These are phyloP conservation scores for Saccharum hybrid DNA, from an alignment of 202 grass and related monocot species.

Conservation along the genomic window DNA sequence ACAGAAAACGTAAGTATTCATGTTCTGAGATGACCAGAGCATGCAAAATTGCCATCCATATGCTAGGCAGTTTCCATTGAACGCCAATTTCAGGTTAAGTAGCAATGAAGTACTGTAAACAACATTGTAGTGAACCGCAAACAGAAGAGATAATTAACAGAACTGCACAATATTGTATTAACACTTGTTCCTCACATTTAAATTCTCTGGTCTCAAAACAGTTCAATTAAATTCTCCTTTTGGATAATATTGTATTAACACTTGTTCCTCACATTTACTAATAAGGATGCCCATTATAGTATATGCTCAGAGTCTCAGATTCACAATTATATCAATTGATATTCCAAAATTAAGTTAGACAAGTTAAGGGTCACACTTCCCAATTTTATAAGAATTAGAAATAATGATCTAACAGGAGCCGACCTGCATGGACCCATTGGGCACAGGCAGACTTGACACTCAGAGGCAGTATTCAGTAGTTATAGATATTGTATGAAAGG, in stretches of 20 bases:
- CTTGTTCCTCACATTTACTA: constrained; percentile 8
- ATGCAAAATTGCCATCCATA: constrained; percentile 7
- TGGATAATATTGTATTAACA: not conserved
- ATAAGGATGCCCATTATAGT: not conserved
- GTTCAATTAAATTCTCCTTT: constrained; percentile 19
- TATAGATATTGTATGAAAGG: not conserved
- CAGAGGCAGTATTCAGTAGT: not conserved
- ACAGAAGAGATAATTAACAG: not conserved
- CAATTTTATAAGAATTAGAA: constrained; percentile 16
- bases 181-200: no score
- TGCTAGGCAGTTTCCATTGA: not conserved
- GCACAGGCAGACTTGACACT: not conserved
- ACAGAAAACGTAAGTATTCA: not conserved
- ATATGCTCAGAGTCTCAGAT: not conserved
- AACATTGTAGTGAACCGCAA: not conserved
- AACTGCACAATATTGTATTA: not conserved
- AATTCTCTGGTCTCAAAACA: not conserved
- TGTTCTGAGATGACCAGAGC: not conserved
- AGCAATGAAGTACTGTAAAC: not conserved
- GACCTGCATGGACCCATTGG: not conserved
- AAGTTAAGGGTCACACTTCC: not conserved
- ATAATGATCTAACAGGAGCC: not conserved
- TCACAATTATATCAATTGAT: not conserved
- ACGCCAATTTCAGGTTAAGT: not conserved
- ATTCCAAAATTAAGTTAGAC: not conserved